Conservation (phyloP, 1,139 yeast genomes). For the Eremothecium coryli region DNA sequence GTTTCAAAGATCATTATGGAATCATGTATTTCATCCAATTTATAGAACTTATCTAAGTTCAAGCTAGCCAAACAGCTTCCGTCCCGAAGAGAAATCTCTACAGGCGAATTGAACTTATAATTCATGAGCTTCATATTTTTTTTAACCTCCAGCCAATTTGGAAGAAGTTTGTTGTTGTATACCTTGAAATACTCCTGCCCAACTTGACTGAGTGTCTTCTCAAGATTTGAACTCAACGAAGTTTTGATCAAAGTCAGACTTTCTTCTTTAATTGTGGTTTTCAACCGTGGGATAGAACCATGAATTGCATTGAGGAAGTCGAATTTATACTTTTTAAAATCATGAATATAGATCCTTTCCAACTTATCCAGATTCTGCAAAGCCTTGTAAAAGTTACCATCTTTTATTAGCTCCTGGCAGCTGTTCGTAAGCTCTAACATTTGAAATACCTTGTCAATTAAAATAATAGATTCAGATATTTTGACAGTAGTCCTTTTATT, state of each 20-base stretch:
- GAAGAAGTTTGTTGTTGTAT: conserved; percentile 43
- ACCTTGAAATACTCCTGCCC: conserved; percentile 49
- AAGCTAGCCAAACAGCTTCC: conserved; percentile 23
- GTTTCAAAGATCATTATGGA: conserved; percentile 75
- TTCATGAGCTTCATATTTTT: conserved; percentile 39
- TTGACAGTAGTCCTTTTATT: conserved; percentile 50
- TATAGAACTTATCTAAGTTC: conserved; percentile 30
- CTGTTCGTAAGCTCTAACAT: conserved; percentile 81
- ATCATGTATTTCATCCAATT: conserved; percentile 67
- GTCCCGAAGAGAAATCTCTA: conserved; percentile 65
- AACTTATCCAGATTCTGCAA: conserved; percentile 74
- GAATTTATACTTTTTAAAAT: conserved; percentile 53
- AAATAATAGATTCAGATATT: conserved; percentile 53
- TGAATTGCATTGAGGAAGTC: conserved; percentile 63
- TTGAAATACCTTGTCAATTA: conserved; percentile 62
- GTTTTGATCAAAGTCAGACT: conserved; percentile 64
- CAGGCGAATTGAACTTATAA: conserved; percentile 76
- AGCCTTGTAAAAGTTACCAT: conserved; percentile 64
- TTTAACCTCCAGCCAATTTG: conserved; percentile 27
- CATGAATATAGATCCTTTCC: conserved; percentile 53
- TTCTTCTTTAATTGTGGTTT: conserved; percentile 67
- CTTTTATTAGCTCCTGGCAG: conserved; percentile 72
- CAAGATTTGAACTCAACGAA: conserved; percentile 55
- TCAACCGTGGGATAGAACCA: conserved; percentile 69
- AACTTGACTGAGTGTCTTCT: conserved; percentile 49